Evolutionary conservation across 768 basidiomycete species (phyloP), one percentile per base, ranked within the genome.

Genomic region (Cytidiella melzeri): DNA sequence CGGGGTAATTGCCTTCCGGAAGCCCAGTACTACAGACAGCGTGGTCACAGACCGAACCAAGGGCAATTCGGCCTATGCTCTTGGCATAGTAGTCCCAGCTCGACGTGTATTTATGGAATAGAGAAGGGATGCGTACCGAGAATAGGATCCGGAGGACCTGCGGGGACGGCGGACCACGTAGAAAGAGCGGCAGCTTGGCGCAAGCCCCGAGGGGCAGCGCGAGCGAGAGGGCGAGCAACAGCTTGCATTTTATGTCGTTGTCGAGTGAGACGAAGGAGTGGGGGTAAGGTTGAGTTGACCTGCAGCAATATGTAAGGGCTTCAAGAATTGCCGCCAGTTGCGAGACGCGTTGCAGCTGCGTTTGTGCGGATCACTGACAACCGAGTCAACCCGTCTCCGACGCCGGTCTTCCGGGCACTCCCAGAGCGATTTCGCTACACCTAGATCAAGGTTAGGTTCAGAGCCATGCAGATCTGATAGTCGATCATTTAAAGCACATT

Each of bases 81-180:
- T n/a, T n/a, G n/a, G n/a, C n/a, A n/a, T n/a, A n/a, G n/a, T n/a
- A n/a, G n/a, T n/a, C n/a, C n/a, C n/a, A n/a, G n/a, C n/a, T n/a
- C n/a, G n/a, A n/a, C n/a, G n/a, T n/a, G n/a, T n/a, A n/a, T n/a
- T n/a, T n/a, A n/a, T n/a, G n/a, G n/a, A n/a, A n/a, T 25, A 1
- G 38, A 21, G 47, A 51, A 49, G 43, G 24, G 55, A 48, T 50
- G 64, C 74, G 48, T 47, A 91, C 91, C 92, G 48, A 95, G 84
- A 71, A 95, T 95, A 44, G 92, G 82, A 65, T 95, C 92, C 21
- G 92, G 92, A 55, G 92, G 92, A 24, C 92, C 92, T 23, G 87
- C 85, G 43, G 83, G 80, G 50, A 95, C 90, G 51, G 76, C 68
- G 43, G 84, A 77, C 92, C 92, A 95, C 19, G 79, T 80, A 11